Conservation (phyloP, 352 stramenopile species). For the Globisporangium alternatum region DNA sequence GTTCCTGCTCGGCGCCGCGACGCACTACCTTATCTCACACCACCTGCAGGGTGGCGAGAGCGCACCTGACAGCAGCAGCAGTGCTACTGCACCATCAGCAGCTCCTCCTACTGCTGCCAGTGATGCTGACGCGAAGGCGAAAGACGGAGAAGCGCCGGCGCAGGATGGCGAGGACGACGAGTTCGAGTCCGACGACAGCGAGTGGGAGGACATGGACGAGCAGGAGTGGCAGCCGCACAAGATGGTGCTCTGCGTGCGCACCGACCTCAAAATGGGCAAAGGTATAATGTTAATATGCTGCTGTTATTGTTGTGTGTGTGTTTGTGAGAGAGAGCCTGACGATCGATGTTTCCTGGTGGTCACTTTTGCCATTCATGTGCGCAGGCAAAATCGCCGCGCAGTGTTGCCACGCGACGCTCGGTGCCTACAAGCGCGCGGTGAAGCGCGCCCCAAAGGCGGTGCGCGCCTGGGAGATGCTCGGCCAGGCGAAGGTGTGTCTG, state of each 20-base stretch:
- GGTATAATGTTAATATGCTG: slow-evolving; percentile 72
- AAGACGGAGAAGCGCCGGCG: background rate
- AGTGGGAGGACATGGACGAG: slow-evolving; percentile 65
- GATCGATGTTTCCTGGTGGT: background rate
- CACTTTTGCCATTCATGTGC: background rate
- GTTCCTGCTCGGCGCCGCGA: slow-evolving; percentile 67
- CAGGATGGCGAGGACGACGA: slow-evolving; percentile 19
- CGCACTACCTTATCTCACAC: slow-evolving; percentile 54
- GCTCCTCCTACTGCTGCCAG: background rate
- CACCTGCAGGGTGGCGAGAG: slow-evolving; percentile 24
- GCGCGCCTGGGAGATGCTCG: slow-evolving; percentile 76
- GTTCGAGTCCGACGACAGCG: slow-evolving; percentile 44
- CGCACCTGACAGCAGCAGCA: slow-evolving; percentile 19
- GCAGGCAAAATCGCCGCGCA: slow-evolving; percentile 84
- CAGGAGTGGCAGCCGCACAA: slow-evolving; percentile 73
- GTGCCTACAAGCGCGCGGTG: slow-evolving; percentile 92
- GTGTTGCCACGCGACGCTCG: slow-evolving; percentile 91
- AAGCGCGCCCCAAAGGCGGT: slow-evolving; percentile 72
- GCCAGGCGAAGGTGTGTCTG: slow-evolving; percentile 84
- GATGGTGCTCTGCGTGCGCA: slow-evolving; percentile 95
- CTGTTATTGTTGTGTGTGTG: slow-evolving; percentile 17
- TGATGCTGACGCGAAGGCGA: background rate
- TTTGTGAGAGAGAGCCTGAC: background rate
- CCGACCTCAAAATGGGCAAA: slow-evolving; percentile 95
- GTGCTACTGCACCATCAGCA: background rate